Base-by-base conservation (phyloP, 2,329 filamentous ascomycete species). In the Pestalotiopsis fici region DNA sequence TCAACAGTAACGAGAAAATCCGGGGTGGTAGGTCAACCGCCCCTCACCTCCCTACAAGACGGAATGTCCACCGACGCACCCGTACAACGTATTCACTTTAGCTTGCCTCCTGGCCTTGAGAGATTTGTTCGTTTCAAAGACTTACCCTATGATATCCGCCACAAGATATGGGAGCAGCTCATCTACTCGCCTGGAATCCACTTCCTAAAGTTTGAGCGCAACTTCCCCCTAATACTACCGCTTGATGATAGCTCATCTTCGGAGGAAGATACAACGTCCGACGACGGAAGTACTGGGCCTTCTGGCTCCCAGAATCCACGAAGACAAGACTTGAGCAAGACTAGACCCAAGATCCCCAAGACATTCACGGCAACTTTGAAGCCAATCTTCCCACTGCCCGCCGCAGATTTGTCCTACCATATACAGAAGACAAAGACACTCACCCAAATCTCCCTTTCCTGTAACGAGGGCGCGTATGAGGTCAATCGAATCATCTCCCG, bases 151-250 rank as follows among this genome's bases (percentile, higher is more conserved):
- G 76, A 77, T 50, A 71, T 77, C 43, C 75, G 75, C 15, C 65
- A 73, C 35, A 69, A 74, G 66, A 74, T 77, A 31, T 77, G 75
- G 76, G 66, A 73, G 59, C 55, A 71, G 2, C 65, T 69, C 43
- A 74, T 77, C 18, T 74, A 72, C 39, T 73, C 69, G 0, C 72
- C 73, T 4, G 76, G 76, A 4, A 77, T 77, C n/a, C 76, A 77
- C 68, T 77, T 77, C 55, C 74, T 77, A 37, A 75, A 75, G 62
- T 71, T 77, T 35, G 74, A 69, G 28, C 35, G 57, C 21, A 50
- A 54, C 39, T 12, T 55, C 13, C 3, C 18, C 7, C 39, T 18
- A 18, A 47, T 11, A 15, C 7, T 50, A 25, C n/a, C 70, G 23
- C 65, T 67, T 37, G 66, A 69, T n/a, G 55, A 60, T 11, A 59